phyloP scores from a whole-genome alignment of 331 rosid genomes.

The Stylosanthes scabra region DNA sequence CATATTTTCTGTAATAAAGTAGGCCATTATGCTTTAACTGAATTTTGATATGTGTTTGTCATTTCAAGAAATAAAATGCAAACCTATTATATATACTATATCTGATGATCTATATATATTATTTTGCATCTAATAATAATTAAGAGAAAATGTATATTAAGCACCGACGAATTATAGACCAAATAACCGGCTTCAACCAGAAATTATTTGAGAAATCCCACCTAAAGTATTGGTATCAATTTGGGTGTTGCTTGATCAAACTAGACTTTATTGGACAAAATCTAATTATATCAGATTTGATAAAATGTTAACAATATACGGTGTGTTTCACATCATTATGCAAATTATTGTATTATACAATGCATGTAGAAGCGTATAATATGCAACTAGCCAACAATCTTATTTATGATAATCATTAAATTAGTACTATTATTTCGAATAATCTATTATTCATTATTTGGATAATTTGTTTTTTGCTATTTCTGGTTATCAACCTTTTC shows the following conservation, averaged over 20 bases:
- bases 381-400: too few species aligned
- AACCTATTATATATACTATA: neutral
- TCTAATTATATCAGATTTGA: too few species aligned
- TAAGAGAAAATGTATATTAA: neutral
- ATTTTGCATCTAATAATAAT: neutral
- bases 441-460: too few species aligned
- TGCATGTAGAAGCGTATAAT: too few species aligned
- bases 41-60: constrained; percentile 1
- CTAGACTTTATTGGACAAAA: neutral
- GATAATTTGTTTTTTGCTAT: too few species aligned
- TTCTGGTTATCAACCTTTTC: too few species aligned
- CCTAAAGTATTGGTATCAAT: neutral
- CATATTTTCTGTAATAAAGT: too few species aligned
- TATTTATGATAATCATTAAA: too few species aligned
- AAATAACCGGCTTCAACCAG: neutral
- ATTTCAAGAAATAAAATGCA: neutral
- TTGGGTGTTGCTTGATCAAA: too few species aligned
- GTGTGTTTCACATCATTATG: neutral
- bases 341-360: too few species aligned
- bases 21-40: neutral
- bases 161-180: neutral
- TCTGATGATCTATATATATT: neutral
- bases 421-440: too few species aligned
- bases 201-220: neutral
- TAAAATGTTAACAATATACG: too few species aligned